phyloP scores from a whole-genome alignment of 768 basidiomycete genomes.

The Xerocomellus chrysenteron region DNA sequence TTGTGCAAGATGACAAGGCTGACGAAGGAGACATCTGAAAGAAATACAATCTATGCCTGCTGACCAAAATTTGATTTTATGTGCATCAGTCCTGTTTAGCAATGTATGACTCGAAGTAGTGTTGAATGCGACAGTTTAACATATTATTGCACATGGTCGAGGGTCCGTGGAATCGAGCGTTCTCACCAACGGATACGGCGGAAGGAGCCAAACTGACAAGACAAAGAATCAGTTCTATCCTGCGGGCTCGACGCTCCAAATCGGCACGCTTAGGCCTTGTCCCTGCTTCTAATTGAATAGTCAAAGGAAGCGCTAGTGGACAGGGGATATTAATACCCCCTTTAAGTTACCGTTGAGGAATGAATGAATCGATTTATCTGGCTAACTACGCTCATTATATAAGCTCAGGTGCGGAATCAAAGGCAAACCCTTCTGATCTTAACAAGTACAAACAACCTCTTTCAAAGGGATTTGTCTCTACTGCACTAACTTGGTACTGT shows the following conservation, averaged over 20 bases:
- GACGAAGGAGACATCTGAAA: not conserved
- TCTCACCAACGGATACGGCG: no score
- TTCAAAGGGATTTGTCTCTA: not conserved
- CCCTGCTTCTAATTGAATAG: no score
- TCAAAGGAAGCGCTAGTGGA: no score
- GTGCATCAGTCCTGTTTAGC: not conserved
- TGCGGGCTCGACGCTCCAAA: no score
- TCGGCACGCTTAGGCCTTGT: no score
- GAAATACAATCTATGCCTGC: not conserved
- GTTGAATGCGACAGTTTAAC: not conserved
- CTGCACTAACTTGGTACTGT: not conserved
- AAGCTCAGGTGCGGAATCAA: conserved; percentile 1
- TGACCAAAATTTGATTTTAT: not conserved
- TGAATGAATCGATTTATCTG: no score
- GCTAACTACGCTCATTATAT: no score
- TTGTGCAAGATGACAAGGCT: not conserved
- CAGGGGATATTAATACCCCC: no score
- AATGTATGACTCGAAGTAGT: not conserved
- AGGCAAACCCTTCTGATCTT: conserved; percentile 20
- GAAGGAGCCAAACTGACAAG: not conserved
- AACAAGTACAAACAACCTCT: conserved; percentile 25
- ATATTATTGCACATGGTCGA: no score
- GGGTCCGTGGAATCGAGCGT: no score
- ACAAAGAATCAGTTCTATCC: no score
- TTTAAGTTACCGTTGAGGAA: not conserved